Evolutionary conservation across 1,284 basidiomycete genomes (phyloP), one percentile per base, ranked within the genome.

Genomic region (Heliocybe sulcata): DNA sequence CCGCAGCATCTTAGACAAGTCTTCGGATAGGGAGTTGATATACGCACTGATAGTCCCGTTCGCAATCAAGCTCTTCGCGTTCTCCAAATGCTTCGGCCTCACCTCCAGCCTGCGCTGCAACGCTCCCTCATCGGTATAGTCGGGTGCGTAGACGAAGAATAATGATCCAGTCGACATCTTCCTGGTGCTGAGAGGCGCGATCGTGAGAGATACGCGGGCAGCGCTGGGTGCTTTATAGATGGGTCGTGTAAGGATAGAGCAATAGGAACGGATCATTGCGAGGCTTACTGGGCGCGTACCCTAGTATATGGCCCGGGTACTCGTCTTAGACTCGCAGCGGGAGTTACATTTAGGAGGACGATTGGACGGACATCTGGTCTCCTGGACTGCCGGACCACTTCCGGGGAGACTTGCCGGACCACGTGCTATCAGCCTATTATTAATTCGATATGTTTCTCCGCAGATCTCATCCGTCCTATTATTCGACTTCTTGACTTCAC

Each of bases 101-200:
- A 82, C 77, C 1, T 74, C 71, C 56, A 80, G 66, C 54, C 82
- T 72, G 23, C 72, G 72, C 23, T 72, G 69, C 42, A 77, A 73
- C 3, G 77, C 73, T 3, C 72, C 80, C 55, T 72, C 72, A 49
- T 79, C 76, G 10, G 72, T 74, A 58, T 69, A 74, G 58, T 83
- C 81, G 2, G 79, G 80, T 2, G 79, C 77, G 62, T 77, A 82
- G 26, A 83, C 75, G 55, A 81, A 60, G 63, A 77, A 82, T 10
- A 64, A 63, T n/a, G n/a, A n/a, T 11, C 71, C 72, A 16, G 59
- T 59, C 3, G 64, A 62, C 52, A 59, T 60, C 45, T 54, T 52
- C 58, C 51, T 52, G 27, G 64, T 61, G 60, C 33, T 35, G 31
- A 38, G 14, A 27, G 25, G 16, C 2, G 4, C 23, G 42, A 8